Percentiles rank a stretch among this genome's conserved stretches.
Conservation (phyloP, 2,329 filamentous ascomycete species). For the Magnaporthales sp. region DNA sequence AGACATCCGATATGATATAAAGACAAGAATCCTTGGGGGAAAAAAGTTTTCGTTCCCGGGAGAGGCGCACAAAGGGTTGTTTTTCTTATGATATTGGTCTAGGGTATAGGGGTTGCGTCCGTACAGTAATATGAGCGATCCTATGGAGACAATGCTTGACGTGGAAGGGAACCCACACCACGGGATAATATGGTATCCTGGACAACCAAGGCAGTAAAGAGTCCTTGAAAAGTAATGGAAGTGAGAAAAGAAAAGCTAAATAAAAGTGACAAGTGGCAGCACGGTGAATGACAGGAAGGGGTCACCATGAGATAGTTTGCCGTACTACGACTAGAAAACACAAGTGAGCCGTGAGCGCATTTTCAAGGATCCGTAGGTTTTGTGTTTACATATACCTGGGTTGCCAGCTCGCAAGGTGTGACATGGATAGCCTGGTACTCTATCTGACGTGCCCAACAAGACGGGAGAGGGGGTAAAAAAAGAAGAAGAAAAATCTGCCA, state of each 20-base stretch:
- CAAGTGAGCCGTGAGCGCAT: neutral
- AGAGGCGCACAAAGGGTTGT: neutral
- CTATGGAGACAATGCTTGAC: neutral
- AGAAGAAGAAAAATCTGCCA: neutral
- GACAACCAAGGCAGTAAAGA: neutral
- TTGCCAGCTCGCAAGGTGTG: neutral
- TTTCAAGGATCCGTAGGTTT: neutral
- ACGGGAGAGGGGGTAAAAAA: neutral
- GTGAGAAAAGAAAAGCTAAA: neutral
- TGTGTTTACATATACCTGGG: neutral
- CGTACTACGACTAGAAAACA: neutral
- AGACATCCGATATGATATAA: neutral
- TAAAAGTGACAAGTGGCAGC: neutral
- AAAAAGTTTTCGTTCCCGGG: neutral
- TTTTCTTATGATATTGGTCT: neutral
- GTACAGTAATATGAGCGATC: neutral
- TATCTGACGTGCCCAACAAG: neutral
- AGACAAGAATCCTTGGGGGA: neutral
- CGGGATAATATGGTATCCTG: neutral
- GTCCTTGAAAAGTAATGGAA: neutral
- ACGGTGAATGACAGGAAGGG: neutral
- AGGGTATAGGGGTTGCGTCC: neutral
- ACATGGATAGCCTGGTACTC: neutral
- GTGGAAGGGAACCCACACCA: neutral
- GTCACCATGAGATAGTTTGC: neutral